Conservation (phyloP, 129 eudicot species). For the Erigeron canadensis region DNA sequence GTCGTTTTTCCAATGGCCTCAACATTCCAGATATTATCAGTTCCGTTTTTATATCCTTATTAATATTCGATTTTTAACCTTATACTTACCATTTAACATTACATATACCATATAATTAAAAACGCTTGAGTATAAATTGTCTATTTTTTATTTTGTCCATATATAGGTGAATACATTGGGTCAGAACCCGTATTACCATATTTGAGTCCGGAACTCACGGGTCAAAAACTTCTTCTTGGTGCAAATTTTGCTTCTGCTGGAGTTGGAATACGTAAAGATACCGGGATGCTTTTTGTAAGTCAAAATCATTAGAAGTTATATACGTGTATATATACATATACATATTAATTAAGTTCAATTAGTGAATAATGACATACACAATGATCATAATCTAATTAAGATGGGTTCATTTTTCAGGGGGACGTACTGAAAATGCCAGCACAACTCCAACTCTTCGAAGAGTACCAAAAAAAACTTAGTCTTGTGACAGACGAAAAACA, state of each 20-base stretch:
- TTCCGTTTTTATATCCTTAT: constrained; percentile 25
- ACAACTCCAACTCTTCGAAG: constrained; percentile 36
- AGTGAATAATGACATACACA: background rate
- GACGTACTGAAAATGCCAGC: constrained; percentile 31
- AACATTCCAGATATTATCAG: constrained; percentile 60
- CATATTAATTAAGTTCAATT: background rate
- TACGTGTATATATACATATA: too few species aligned
- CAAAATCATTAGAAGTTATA: background rate
- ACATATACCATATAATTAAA: too few species aligned
- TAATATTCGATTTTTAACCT: too few species aligned
- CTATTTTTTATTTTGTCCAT: too few species aligned
- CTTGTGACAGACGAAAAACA: constrained; percentile 9
- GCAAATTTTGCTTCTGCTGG: constrained; percentile 62
- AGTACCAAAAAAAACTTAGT: constrained; percentile 38
- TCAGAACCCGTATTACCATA: constrained; percentile 42
- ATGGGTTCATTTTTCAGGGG: constrained; percentile 11
- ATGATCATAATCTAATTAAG: background rate
- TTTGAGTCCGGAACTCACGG: constrained; percentile 37
- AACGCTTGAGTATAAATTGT: too few species aligned
- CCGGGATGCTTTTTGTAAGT: constrained; percentile 52
- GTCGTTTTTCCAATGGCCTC: constrained; percentile 59
- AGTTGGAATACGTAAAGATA: constrained; percentile 42
- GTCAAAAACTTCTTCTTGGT: constrained; percentile 40
- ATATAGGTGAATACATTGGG: constrained; percentile 46
- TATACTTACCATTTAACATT: background rate